phyloP scores from a whole-genome alignment of 2,329 filamentous ascomycete species.

The Botrytis medusae region DNA sequence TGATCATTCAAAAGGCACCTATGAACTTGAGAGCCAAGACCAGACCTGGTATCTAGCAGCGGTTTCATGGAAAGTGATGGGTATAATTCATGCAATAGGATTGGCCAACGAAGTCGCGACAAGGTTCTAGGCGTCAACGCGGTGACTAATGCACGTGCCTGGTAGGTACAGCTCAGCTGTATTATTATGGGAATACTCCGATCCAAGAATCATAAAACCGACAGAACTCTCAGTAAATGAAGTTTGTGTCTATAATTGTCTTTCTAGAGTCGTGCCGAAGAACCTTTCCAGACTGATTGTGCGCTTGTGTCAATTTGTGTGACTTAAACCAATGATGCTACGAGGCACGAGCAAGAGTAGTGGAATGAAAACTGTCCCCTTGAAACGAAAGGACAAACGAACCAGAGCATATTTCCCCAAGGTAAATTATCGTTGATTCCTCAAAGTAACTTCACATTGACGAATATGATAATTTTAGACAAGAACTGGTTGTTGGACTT shows the following conservation, averaged over 20 bases:
- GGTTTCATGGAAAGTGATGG: background rate
- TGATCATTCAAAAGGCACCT: background rate
- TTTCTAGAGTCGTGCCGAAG: background rate
- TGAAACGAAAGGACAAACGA: background rate
- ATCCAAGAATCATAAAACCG: background rate
- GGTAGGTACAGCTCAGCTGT: background rate
- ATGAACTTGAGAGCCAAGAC: conserved; percentile 7
- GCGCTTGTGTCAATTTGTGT: background rate
- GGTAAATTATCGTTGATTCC: background rate
- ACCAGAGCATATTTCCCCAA: background rate
- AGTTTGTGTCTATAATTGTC: background rate
- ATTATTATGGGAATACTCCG: too few relatives aligned
- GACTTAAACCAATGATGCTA: background rate
- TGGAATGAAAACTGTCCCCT: background rate
- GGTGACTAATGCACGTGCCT: background rate
- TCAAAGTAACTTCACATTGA: background rate
- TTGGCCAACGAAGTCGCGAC: background rate
- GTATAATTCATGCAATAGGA: background rate
- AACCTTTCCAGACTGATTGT: background rate
- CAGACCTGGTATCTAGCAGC: background rate
- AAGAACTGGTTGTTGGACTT: background rate
- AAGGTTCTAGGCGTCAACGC: background rate
- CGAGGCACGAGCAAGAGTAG: background rate
- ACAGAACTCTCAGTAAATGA: background rate
- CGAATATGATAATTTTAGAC: background rate